Evolutionary conservation across 495 filamentous ascomycete genomes (phyloP).

Genomic region (Baudoinia panamericana): DNA sequence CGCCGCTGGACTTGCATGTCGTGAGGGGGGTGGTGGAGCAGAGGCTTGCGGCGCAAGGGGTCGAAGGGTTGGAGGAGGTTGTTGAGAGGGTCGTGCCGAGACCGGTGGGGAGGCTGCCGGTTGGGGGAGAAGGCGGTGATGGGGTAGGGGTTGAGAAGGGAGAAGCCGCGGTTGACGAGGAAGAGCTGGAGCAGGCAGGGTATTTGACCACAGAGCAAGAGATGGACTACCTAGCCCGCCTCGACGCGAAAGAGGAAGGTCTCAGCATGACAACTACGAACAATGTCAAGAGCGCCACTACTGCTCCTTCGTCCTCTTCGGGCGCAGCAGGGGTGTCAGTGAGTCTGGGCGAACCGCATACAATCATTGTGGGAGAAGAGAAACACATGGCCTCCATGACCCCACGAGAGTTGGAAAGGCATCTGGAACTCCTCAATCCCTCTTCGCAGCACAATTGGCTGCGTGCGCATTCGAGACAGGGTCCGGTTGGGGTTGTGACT

Average conservation of each 20-base stretch:
- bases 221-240: slow-evolving; percentile 59
- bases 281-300: slow-evolving; percentile 21
- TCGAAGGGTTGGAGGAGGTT: slow-evolving; percentile 10
- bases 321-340: too few species aligned
- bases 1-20: slow-evolving; percentile 21
- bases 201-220: slow-evolving; percentile 68
- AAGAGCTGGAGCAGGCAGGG: slow-evolving; percentile 10
- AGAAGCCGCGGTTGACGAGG: too few species aligned
- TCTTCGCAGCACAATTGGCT: slow-evolving; percentile 73
- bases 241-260: slow-evolving; percentile 41
- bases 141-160: too few species aligned
- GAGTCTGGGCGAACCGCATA: too few species aligned
- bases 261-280: slow-evolving; percentile 12
- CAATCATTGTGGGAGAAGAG: slow-evolving; percentile 10
- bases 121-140: slow-evolving; percentile 17
- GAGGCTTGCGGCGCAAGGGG: slow-evolving; percentile 25
- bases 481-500: background rate
- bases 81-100: slow-evolving; percentile 19
- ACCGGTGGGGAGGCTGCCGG: slow-evolving; percentile 15
- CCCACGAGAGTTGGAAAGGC: slow-evolving; percentile 38
- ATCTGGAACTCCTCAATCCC: slow-evolving; percentile 60
- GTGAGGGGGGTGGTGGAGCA: slow-evolving; percentile 37
- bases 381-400: slow-evolving; percentile 21
- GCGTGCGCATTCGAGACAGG: slow-evolving; percentile 29
- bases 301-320: too few species aligned